Evolutionary conservation across 495 filamentous ascomycete genomes (phyloP).

Genomic region (Hypoxylon lienhwacheense): DNA sequence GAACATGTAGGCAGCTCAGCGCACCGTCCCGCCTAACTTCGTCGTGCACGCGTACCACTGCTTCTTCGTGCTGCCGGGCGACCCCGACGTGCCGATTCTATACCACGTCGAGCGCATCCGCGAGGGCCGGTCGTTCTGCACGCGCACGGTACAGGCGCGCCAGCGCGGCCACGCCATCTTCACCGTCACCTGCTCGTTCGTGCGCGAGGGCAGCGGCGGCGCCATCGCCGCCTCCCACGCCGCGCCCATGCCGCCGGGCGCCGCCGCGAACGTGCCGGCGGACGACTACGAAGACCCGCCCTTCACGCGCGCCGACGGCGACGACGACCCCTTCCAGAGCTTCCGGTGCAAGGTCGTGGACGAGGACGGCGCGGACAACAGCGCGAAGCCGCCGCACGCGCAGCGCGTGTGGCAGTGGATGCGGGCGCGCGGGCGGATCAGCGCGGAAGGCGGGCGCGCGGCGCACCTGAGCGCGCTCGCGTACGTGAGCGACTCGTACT

Average conservation of each 20-base stretch:
- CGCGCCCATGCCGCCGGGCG: conserved; percentile 56
- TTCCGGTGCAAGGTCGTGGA: conserved; percentile 57
- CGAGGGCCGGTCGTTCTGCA: conserved; percentile 86
- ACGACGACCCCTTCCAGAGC: conserved; percentile 61
- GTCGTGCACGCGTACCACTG: conserved; percentile 94
- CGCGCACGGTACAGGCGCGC: conserved; percentile 91
- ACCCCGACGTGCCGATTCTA: conserved; percentile 79
- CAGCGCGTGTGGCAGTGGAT: conserved; percentile 79
- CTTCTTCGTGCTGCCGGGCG: conserved; percentile 94
- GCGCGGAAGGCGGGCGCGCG: conserved; percentile 67
- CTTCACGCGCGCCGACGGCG: conserved; percentile 26
- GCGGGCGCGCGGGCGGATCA: conserved; percentile 73
- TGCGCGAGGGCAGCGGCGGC: conserved; percentile 68
- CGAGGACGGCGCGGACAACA: not conserved
- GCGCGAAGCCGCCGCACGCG: conserved; percentile 48
- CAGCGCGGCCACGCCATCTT: conserved; percentile 91
- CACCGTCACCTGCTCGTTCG: conserved; percentile 90
- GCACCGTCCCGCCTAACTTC: conserved; percentile 78
- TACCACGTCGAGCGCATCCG: conserved; percentile 91
- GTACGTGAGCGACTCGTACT: conserved; percentile 89
- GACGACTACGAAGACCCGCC: conserved; percentile 46
- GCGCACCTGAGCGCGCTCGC: conserved; percentile 85
- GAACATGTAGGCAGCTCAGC: conserved; percentile 65
- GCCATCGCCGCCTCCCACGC: conserved; percentile 61
- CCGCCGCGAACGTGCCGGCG: conserved; percentile 39